phyloP scores from a whole-genome alignment of 495 filamentous ascomycete genomes.

The Tuber aestivum region DNA sequence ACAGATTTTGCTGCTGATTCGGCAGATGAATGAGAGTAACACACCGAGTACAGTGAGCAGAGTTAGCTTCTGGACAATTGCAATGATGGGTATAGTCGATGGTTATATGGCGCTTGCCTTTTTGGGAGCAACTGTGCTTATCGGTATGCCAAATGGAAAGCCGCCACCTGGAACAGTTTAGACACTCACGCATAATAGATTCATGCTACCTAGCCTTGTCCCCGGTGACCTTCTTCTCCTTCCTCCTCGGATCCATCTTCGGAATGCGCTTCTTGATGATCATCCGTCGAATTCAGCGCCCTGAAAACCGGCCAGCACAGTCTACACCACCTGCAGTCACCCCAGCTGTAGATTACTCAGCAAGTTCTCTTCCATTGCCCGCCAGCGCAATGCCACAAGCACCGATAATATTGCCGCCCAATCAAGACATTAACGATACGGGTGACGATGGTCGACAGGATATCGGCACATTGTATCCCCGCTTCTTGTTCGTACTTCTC shows the following conservation, averaged over 20 bases:
- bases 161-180: not conserved
- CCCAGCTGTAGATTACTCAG: conserved; percentile 42
- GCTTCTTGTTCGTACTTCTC: conserved; percentile 68
- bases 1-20: conserved; percentile 68
- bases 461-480: conserved; percentile 69
- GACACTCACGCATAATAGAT: conserved; percentile 57
- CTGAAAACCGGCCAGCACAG: conserved; percentile 56
- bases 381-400: conserved; percentile 54
- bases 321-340: conserved; percentile 38
- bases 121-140: conserved; percentile 32
- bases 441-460: conserved; percentile 47
- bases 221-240: conserved; percentile 63
- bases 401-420: conserved; percentile 74
- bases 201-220: conserved; percentile 65
- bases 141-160: conserved; percentile 28
- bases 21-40: conserved; percentile 83
- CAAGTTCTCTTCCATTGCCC: conserved; percentile 57
- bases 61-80: conserved; percentile 81
- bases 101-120: conserved; percentile 47
- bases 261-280: conserved; percentile 82
- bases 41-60: conserved; percentile 92
- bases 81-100: conserved; percentile 81
- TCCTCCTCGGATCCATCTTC: conserved; percentile 64
- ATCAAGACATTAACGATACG: conserved; percentile 66
- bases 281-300: conserved; percentile 80